Evolutionary conservation across 495 filamentous ascomycete species (phyloP).

Genomic region (Penicillium chermesinum): DNA sequence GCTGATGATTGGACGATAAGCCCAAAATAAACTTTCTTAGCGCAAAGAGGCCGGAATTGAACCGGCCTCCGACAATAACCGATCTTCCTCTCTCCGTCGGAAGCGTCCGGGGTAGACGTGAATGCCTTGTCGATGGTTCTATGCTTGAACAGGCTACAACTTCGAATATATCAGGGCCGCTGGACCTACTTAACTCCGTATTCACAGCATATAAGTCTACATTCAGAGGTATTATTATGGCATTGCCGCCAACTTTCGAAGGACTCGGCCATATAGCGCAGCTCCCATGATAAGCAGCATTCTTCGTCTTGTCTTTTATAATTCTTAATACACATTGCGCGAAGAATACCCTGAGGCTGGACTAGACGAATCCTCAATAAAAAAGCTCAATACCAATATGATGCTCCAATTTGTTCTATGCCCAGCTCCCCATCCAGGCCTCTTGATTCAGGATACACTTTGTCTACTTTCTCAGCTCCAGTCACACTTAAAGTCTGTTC

Average conservation of each 20-base stretch:
- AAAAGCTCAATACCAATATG: background rate
- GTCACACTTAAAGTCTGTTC: background rate
- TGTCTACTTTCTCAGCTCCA: background rate
- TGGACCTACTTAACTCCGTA: no score
- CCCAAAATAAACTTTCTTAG: conserved; percentile 28
- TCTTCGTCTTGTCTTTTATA: background rate
- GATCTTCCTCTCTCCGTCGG: conserved; percentile 14
- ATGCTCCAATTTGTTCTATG: background rate
- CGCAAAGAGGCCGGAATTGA: conserved; percentile 39
- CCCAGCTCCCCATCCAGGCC: background rate
- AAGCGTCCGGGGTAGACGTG: no score
- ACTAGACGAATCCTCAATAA: background rate
- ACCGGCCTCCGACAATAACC: conserved; percentile 45
- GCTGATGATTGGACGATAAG: conserved; percentile 22
- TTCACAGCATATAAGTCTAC: no score
- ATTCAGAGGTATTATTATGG: no score
- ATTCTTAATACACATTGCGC: background rate
- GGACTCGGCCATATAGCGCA: no score
- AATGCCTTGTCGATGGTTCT: no score
- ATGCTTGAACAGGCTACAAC: no score
- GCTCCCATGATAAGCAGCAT: no score
- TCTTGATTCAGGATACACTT: background rate
- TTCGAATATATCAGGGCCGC: no score
- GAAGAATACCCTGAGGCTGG: background rate
- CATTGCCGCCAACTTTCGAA: no score